phyloP scores from a whole-genome alignment of 2,329 filamentous ascomycete species.

The Aspergillus pseudonomiae region DNA sequence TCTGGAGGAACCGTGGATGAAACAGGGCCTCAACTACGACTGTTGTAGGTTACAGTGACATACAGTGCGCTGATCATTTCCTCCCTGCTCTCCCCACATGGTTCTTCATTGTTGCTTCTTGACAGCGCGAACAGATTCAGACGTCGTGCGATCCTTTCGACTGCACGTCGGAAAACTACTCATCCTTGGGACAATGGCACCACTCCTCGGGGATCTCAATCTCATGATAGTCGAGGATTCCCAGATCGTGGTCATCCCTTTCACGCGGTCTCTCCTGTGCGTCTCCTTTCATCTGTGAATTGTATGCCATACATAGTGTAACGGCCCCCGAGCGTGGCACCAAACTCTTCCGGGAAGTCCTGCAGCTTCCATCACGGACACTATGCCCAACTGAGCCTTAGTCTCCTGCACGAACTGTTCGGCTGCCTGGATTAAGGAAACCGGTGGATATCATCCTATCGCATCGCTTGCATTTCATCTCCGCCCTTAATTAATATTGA shows the following conservation, averaged over 20 bases:
- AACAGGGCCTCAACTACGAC: background rate
- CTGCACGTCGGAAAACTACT: too few species aligned
- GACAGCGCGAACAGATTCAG: background rate
- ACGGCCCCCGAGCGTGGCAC: constrained; percentile 1
- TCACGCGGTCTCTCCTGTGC: too few species aligned
- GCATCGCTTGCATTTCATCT: constrained; percentile 13
- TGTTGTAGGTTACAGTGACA: constrained; percentile 11
- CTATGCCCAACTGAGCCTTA: constrained; percentile 14
- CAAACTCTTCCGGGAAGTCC: background rate
- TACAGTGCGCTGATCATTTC: constrained; percentile 5
- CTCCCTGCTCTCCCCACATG: background rate
- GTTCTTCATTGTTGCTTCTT: background rate
- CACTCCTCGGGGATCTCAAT: background rate
- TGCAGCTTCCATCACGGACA: constrained; percentile 14
- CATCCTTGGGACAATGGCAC: too few species aligned
- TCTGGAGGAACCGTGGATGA: constrained; percentile 7
- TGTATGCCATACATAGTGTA: constrained; percentile 1
- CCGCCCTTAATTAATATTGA: background rate
- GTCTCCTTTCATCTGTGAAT: too few species aligned
- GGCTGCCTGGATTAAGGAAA: constrained; percentile 17
- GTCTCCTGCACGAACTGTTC: background rate
- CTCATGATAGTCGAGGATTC: background rate
- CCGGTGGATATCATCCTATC: constrained; percentile 11
- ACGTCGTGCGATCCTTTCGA: background rate
- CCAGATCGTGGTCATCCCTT: too few species aligned